phyloP scores from a whole-genome alignment of 805 yeast genomes.

The Candida insectorum region DNA sequence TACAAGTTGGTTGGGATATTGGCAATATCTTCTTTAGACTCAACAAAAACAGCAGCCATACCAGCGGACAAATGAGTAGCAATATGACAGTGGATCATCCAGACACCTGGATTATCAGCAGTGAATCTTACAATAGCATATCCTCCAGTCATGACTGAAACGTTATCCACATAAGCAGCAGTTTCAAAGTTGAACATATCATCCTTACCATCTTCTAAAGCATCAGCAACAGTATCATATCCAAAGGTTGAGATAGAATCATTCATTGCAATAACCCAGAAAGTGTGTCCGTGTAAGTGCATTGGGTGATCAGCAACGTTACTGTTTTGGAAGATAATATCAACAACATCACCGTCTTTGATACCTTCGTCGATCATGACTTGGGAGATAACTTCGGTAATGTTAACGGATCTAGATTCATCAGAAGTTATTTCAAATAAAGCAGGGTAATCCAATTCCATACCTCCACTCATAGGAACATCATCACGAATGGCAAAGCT shows the following conservation, averaged over 20 bases:
- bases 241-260: conserved; percentile 19
- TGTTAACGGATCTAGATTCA: conserved; percentile 5
- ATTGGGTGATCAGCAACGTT: conserved; percentile 29
- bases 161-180: conserved; percentile 25
- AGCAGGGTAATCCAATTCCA: conserved; percentile 16
- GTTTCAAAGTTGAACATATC: conserved; percentile 14
- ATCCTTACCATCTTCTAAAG: conserved; percentile 14
- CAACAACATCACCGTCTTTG: conserved; percentile 26
- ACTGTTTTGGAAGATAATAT: conserved; percentile 26
- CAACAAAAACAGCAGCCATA: conserved; percentile 16
- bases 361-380: conserved; percentile 14
- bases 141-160: conserved; percentile 27
- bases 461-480: conserved; percentile 20
- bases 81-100: conserved; percentile 36
- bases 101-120: conserved; percentile 31
- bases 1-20: conserved; percentile 2
- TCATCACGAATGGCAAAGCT: conserved; percentile 24
- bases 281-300: conserved; percentile 33
- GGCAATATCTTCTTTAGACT: conserved; percentile 5
- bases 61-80: conserved; percentile 31
- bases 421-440: conserved; percentile 4
- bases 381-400: conserved; percentile 10
- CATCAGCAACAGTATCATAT: conserved; percentile 21
- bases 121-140: conserved; percentile 28
- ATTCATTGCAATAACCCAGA: conserved; percentile 25